Base-by-base conservation (phyloP, 768 basidiomycete species). In the Trametes villosa region DNA sequence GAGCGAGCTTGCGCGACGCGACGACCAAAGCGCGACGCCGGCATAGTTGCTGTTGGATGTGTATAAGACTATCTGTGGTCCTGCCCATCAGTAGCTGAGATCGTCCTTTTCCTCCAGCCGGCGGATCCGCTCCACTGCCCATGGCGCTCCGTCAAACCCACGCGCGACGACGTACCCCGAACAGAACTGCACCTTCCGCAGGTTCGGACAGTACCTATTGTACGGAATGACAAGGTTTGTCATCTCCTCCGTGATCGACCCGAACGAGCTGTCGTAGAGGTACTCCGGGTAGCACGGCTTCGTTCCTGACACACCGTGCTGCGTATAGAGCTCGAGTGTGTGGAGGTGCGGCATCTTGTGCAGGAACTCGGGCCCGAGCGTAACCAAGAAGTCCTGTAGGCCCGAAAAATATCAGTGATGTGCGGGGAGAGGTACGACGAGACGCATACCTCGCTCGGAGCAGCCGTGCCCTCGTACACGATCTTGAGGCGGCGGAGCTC, bases 291-390 rank as follows among this genome's bases (percentile, higher is more conserved):
- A 45, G 9, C 57, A 44, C n/a, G 66, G 53, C 51, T 38, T 45
- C 24, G 26, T 18, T 20, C 46, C 45, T 6, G 31, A 46, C n/a
- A 38, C 8, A 13, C 40, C 31, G 22, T 65, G 64, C 38, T 49
- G 53, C 20, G 67, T 62, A 70, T 76, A 81, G 22, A 82, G 63
- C 18, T 78, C 76, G 12, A 78, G 73, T 2, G 75, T 76, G 57
- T 74, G 75, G 40, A 82, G 65, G 24, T 64, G 45, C 18, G 74
- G 70, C 67, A 81, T 72, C 9, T 56, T 63, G 48, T 68, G 67
- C 26, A 82, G 75, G 60, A 79, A 78, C 38, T 76, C 76, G 17
- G 80, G 75, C 17, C 80, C 81, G 62, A 82, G 71, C 45, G 77
- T 74, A 29, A 81, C 64, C 13, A 82, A 65, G 38, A 69, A 74